Evolutionary conservation across 495 filamentous ascomycete species (phyloP), one percentile per base, ranked within the genome.

Genomic region (Tuber aestivum): DNA sequence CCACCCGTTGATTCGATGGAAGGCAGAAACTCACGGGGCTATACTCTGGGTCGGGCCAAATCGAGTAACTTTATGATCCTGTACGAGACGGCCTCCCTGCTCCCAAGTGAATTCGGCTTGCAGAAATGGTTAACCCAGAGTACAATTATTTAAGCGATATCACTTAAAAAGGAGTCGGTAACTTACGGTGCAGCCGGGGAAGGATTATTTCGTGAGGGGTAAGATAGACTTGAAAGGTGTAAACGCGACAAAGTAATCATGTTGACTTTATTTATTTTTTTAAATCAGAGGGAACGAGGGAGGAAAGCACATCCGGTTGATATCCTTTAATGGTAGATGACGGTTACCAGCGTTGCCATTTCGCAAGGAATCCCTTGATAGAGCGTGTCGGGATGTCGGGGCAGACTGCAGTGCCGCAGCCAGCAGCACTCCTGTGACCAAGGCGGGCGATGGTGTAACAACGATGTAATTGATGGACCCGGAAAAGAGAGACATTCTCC

Each of bases 81-180:
- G 56, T 35, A 32, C 5, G n/a, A 27, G 50, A 61, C 27, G 56
- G 20, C 27, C 56, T 65, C 1, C n/a, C n/a, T n/a, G n/a, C n/a
- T n/a, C n/a, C 56, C 56, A 35, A 32, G 32, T 65, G 56, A 65
- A 65, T 35, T 65, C 2, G 32, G 56, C 56, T 27, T 65, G 32
- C 56, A 35, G 14, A 32, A 65, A 65, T 35, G 56, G 18, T 65
- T 18, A 65, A 65, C 56, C 56, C 56, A 65, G 56, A 65, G 56
- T 65, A 65, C 12, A 65, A 65, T 65, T 65, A 65, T 65, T 65
- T 65, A 65, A 65, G 56, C 56, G 56, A 65, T 65, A 35, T 65
- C 56, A 65, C 56, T 35, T 65, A 35, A 32, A 65, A n/a, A n/a
- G n/a, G n/a, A 40, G 38, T 40, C 38, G 7, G 7, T 40, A 40